Conservation (phyloP, 2,329 filamentous ascomycete species). For the Phyllosticta capitalensis region DNA sequence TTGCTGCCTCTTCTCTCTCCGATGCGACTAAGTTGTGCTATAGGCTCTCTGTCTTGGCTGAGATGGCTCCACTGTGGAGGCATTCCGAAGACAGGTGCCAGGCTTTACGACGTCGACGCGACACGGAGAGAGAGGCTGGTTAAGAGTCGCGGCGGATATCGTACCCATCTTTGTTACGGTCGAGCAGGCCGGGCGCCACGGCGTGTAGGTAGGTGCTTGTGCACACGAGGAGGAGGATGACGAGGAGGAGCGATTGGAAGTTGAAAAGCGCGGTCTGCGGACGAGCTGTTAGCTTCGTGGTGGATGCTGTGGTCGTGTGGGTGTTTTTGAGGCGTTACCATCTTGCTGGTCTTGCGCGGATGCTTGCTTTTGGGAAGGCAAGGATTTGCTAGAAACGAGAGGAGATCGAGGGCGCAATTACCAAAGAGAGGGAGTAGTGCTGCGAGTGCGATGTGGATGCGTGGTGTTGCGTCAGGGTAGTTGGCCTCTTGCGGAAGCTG, state of each 20-base stretch:
- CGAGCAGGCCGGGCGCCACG: constrained; percentile 80
- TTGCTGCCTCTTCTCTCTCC: background rate
- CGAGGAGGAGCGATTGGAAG: constrained; percentile 91
- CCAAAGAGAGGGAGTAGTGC: no score
- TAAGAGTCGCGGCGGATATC: constrained; percentile 15
- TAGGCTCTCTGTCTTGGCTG: background rate
- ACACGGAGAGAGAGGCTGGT: background rate
- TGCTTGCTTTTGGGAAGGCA: background rate
- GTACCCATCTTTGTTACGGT: constrained; percentile 86
- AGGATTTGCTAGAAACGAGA: background rate
- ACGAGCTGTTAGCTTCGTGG: background rate
- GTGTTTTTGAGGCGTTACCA: background rate
- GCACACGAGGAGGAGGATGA: constrained; percentile 90
- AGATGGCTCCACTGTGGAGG: background rate
- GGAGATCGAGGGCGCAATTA: no score
- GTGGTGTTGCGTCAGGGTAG: background rate
- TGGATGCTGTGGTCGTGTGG: background rate
- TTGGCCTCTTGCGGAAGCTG: background rate
- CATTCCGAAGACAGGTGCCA: background rate
- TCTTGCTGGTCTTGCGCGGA: background rate
- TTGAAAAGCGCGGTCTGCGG: constrained; percentile 90
- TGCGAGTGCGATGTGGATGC: background rate
- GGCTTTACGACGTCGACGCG: background rate
- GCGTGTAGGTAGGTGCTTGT: constrained; percentile 90
- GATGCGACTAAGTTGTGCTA: background rate